A percentile compares a stretch with the other conserved stretches of the same genome.
Evolutionary conservation across 257 asterid species (phyloP).

Genomic region (Nicotiana otophora): DNA sequence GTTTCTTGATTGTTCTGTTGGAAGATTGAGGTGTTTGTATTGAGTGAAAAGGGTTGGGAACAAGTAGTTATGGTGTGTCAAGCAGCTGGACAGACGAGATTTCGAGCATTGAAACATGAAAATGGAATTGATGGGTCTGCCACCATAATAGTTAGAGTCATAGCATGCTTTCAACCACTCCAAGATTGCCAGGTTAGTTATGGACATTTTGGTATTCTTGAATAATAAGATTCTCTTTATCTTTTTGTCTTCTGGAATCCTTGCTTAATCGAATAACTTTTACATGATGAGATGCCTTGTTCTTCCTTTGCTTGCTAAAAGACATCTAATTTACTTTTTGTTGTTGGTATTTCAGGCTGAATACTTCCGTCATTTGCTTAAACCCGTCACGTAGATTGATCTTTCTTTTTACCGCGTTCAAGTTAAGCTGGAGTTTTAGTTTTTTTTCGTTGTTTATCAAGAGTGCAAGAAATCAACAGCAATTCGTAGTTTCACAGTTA

Average conservation of each 20-base stretch:
- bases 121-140: conserved; percentile 81
- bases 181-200: conserved; percentile 91
- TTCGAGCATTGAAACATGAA: conserved; percentile 92
- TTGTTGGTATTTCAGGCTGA: conserved; percentile 70
- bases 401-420: conserved; percentile 35
- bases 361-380: conserved; percentile 84
- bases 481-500: conserved; percentile 26
- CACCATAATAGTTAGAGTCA: conserved; percentile 88
- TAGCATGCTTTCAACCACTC: conserved; percentile 98
- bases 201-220: not conserved
- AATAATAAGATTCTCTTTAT: not conserved
- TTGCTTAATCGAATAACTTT: not conserved
- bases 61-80: conserved; percentile 98
- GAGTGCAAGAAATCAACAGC: conserved; percentile 34
- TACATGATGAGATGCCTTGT: conserved; percentile 7
- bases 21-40: conserved; percentile 25
- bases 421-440: conserved; percentile 49
- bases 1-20: conserved; percentile 13
- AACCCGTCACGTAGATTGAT: conserved; percentile 89
- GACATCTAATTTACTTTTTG: conserved; percentile 13
- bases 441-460: conserved; percentile 34
- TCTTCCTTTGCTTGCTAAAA: not conserved
- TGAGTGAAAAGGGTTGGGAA: conserved; percentile 44
- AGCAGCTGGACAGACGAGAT: conserved; percentile 97
- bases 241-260: not conserved